Evolutionary conservation across 169 alveolate species (phyloP).

Genomic region (Plasmodium sp.): DNA sequence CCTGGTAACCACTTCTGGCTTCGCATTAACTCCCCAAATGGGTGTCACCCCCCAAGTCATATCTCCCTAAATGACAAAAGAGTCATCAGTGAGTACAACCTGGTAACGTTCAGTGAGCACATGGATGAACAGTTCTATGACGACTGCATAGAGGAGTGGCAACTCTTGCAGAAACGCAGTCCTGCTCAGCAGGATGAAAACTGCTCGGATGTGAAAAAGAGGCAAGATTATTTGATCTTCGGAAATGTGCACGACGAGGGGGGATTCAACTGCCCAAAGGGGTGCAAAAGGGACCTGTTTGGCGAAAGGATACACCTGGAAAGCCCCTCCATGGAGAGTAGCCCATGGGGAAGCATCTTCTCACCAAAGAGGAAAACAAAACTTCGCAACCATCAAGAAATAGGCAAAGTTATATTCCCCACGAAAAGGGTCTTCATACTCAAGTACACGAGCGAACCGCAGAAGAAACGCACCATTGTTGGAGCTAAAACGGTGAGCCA

Average conservation of each 20-base stretch:
- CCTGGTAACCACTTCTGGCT: background rate
- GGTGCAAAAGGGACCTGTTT: background rate
- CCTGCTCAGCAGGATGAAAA: background rate
- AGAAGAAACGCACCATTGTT: background rate
- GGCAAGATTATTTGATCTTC: background rate
- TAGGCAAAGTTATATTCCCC: slow-evolving; percentile 18
- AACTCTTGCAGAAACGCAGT: background rate
- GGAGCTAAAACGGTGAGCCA: background rate
- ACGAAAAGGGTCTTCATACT: slow-evolving; percentile 8
- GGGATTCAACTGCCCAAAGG: background rate
- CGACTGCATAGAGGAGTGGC: slow-evolving; percentile 31
- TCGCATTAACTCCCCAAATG: slow-evolving; percentile 1
- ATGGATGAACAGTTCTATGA: slow-evolving; percentile 15
- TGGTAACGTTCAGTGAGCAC: slow-evolving; percentile 8
- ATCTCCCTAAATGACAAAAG: slow-evolving; percentile 18
- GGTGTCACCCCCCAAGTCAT: background rate
- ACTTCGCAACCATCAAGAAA: slow-evolving; percentile 4
- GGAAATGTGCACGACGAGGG: slow-evolving; percentile 23
- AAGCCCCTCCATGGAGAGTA: too few species aligned
- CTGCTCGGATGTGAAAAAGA: background rate
- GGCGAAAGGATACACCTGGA: background rate
- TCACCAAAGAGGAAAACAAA: slow-evolving; percentile 13
- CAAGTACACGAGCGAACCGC: background rate
- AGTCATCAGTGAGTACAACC: slow-evolving; percentile 17
- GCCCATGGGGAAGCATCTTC: background rate